phyloP scores from a whole-genome alignment of 371 early-diverging fungal genomes.

The Apophysomyces variabilis region DNA sequence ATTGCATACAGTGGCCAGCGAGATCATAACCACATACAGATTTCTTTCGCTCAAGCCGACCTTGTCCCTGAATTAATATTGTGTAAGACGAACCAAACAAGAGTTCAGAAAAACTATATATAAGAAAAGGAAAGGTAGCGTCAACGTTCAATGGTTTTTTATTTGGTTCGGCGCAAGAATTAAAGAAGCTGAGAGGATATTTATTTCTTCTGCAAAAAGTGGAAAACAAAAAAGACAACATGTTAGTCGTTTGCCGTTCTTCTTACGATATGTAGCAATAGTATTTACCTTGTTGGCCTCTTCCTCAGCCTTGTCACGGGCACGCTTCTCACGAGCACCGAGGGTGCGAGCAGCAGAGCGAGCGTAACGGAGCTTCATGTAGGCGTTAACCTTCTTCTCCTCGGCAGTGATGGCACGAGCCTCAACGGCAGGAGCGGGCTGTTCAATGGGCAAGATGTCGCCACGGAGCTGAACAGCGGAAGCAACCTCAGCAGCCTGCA shows the following conservation, averaged over 20 bases:
- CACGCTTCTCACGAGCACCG: constrained; percentile 87
- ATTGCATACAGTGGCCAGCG: no score
- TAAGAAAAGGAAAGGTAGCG: constrained; percentile 3
- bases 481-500: constrained; percentile 64
- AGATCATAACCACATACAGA: no score
- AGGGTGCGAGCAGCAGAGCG: constrained; percentile 80
- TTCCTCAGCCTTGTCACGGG: constrained; percentile 82
- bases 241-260: neutral
- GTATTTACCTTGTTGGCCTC: constrained; percentile 75
- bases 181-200: constrained; percentile 12
- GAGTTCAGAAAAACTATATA: neutral
- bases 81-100: no score
- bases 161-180: constrained; percentile 17
- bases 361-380: constrained; percentile 87
- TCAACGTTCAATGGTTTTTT: constrained; percentile 21
- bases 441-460: constrained; percentile 75
- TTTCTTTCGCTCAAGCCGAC: no score
- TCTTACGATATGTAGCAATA: neutral
- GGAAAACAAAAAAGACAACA: neutral
- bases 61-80: no score
- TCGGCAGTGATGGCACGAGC: constrained; percentile 85
- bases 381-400: constrained; percentile 84
- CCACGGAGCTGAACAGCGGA: constrained; percentile 77
- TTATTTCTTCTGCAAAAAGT: constrained; percentile 42
- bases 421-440: constrained; percentile 67